phyloP scores from a whole-genome alignment of 2,329 filamentous ascomycete genomes.

The Fusarium hainanense region DNA sequence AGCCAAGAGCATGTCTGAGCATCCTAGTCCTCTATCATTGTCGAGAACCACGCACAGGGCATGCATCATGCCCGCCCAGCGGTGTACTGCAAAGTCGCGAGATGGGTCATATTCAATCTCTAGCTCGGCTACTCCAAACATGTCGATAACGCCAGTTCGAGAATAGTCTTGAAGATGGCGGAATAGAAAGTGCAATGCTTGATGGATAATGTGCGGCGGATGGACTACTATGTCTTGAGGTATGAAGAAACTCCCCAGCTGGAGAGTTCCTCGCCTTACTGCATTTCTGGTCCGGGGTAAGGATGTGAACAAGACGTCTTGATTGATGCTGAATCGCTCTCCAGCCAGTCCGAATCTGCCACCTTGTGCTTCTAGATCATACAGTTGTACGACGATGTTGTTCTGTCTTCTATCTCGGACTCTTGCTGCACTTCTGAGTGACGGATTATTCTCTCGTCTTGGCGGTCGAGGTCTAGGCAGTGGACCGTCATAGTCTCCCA shows the following conservation, averaged over 20 bases:
- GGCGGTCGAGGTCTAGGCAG: background rate
- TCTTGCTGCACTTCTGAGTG: background rate
- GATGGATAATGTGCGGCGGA: conserved; percentile 14
- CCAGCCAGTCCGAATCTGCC: conserved; percentile 14
- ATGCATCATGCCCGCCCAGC: conserved; percentile 34
- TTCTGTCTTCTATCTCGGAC: conserved; percentile 10
- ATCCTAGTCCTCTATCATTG: conserved; percentile 44
- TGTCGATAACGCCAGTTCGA: conserved; percentile 23
- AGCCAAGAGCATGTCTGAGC: conserved; percentile 41
- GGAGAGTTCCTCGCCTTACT: conserved; percentile 22
- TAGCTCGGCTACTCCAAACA: conserved; percentile 28
- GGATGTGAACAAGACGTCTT: conserved; percentile 8
- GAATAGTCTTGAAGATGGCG: conserved; percentile 27
- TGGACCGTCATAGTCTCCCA: background rate
- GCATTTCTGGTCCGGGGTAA: conserved; percentile 30
- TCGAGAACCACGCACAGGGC: conserved; percentile 46
- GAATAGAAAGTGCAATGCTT: conserved; percentile 36
- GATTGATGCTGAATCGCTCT: conserved; percentile 23
- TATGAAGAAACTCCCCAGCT: conserved; percentile 26
- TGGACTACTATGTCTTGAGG: conserved; percentile 1
- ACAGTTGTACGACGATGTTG: conserved; percentile 22
- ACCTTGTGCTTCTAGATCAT: conserved; percentile 6
- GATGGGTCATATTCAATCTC: conserved; percentile 16
- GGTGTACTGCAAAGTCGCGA: conserved; percentile 1
- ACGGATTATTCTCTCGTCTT: background rate